Conservation (phyloP, 495 filamentous ascomycete species). For the Parachaetomium inaequale region DNA sequence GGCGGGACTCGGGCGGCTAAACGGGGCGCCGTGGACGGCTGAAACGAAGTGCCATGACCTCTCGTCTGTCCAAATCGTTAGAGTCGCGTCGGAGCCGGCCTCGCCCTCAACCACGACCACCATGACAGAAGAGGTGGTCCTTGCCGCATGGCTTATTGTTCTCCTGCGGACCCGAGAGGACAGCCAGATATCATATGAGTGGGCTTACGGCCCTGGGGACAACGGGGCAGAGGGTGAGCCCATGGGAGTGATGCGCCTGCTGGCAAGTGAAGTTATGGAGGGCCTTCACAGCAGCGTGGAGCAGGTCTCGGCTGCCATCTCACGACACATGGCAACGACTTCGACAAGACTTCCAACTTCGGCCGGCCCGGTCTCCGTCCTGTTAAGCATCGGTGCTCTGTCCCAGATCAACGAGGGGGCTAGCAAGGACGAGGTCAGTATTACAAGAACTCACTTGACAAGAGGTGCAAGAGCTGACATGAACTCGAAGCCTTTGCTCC, state of each 20-base stretch:
- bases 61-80: neutral
- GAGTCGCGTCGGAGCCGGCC: neutral
- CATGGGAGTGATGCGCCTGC: neutral
- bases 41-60: neutral
- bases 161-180: slow-evolving; percentile 40
- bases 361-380: neutral
- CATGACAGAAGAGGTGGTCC: slow-evolving; percentile 40
- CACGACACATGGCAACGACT: slow-evolving; percentile 1
- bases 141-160: slow-evolving; percentile 45
- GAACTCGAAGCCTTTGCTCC: slow-evolving; percentile 7
- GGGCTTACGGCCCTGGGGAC: slow-evolving; percentile 33
- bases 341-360: neutral
- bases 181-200: slow-evolving; percentile 37
- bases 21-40: neutral
- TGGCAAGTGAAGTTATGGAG: neutral
- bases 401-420: neutral
- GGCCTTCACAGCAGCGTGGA: slow-evolving; percentile 7
- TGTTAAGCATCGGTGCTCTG: slow-evolving; percentile 17
- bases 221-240: neutral
- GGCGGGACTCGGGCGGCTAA: neutral
- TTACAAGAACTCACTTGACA: neutral
- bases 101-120: neutral
- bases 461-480: neutral
- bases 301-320: slow-evolving; percentile 4
- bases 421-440: slow-evolving; percentile 14